Evolutionary conservation across 768 basidiomycete species (phyloP).

Genomic region (Termitomyces sp.): DNA sequence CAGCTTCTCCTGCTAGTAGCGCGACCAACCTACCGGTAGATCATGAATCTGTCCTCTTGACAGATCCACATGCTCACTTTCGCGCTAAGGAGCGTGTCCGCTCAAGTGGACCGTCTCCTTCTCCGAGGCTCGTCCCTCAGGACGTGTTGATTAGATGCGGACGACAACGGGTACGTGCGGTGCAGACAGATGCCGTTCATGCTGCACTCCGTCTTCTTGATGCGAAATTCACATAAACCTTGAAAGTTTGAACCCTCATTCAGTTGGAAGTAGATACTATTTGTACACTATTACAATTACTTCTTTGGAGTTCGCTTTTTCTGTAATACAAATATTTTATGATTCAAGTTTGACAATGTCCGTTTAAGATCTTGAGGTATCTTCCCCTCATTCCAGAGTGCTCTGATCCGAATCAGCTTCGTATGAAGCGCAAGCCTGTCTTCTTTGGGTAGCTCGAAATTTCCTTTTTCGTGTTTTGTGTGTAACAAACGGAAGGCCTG

Average conservation of each 20-base stretch:
- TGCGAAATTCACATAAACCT: constrained; percentile 42
- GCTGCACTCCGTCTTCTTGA: constrained; percentile 76
- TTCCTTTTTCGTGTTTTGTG: constrained; percentile 5
- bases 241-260: neutral
- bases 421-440: constrained; percentile 32
- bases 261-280: neutral
- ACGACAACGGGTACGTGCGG: constrained; percentile 57
- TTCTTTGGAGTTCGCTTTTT: neutral
- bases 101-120: constrained; percentile 23
- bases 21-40: constrained; percentile 11
- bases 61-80: constrained; percentile 51
- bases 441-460: constrained; percentile 22
- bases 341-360: neutral
- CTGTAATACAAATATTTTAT: neutral
- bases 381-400: constrained; percentile 4
- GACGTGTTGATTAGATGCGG: constrained; percentile 61
- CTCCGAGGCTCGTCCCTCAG: constrained; percentile 53
- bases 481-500: constrained; percentile 42
- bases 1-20: constrained; percentile 24
- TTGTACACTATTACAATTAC: constrained; percentile 1
- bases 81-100: constrained; percentile 35
- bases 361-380: neutral
- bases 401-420: constrained; percentile 24
- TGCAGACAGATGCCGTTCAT: constrained; percentile 66
- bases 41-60: constrained; percentile 35